Evolutionary conservation across 345 rosid genomes (phyloP).

Genomic region (Noccaea bulbosa): DNA sequence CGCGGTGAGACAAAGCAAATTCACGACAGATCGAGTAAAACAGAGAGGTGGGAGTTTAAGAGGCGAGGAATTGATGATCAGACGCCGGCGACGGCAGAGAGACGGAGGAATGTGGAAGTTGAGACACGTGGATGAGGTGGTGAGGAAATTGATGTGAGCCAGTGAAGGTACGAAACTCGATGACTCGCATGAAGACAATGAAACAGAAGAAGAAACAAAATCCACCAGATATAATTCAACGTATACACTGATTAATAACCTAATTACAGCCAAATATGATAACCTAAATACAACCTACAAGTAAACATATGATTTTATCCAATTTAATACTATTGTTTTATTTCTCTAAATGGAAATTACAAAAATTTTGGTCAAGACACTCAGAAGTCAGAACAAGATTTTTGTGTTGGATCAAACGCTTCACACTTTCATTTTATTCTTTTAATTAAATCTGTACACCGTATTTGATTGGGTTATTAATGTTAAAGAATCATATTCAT

Average conservation of each 20-base stretch:
- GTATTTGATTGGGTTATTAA: background rate
- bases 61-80: slow-evolving; percentile 19
- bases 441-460: background rate
- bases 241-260: background rate
- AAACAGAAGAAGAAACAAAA: slow-evolving; percentile 14
- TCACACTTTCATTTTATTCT: background rate
- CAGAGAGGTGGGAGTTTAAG: background rate
- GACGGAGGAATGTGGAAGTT: slow-evolving; percentile 36
- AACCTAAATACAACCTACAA: slow-evolving; percentile 26
- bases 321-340: background rate
- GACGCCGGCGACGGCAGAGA: slow-evolving; percentile 36
- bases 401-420: background rate
- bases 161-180: slow-evolving; percentile 29
- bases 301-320: background rate
- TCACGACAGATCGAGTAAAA: slow-evolving; percentile 22
- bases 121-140: slow-evolving; percentile 39
- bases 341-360: background rate
- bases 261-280: background rate
- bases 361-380: background rate
- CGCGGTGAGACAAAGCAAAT: background rate
- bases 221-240: background rate
- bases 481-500: background rate
- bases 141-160: slow-evolving; percentile 28
- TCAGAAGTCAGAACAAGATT: too few species aligned
- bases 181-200: slow-evolving; percentile 30